Base-by-base conservation (phyloP, 805 yeast species). In the Barnettozyma californica region DNA sequence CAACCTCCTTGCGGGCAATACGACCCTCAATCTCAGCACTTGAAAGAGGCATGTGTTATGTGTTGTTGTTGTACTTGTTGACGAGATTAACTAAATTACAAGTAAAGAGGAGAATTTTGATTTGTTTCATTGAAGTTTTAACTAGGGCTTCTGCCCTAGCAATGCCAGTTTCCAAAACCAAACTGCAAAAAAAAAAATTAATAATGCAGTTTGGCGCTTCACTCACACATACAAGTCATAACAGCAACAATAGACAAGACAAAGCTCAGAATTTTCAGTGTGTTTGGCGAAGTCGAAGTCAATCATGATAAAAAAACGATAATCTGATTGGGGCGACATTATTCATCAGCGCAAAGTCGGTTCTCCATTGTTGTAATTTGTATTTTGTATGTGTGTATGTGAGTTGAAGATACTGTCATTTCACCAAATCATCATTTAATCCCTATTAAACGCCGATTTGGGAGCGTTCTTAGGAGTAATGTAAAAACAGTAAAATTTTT, bases 251-350 rank as follows among this genome's bases (percentile, higher is more conserved):
- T 18, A 13, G 33, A 26, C 41, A 39, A 40, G 23, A 13, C 41
- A 9, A 44, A 40, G 25, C 52, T 61, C 64, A 61, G 64, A 61
- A 59, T 59, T 61, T 59, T 59, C 63, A 59, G 64, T 54, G 55
- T 59, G 64, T 61, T 61, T 61, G 64, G 64, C 63, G 48, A 49
- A 52, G 54, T 53, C 63, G 61, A 52, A 29, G 40, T 61, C 64
- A 53, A 58, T 61, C 64, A 61, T 59, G 58, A 47, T 49, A 50
- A 54, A 54, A 52, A 53, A 53, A 58, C 63, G 63, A 59, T 58
- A 57, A 60, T 61, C 64, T 53, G 64, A 51, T 61, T 61, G 64
- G 64, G 64, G 64, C 64, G 64, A 61, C 64, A 52, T 46, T 55
- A 51, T 49, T 54, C 58, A 54, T 61, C 64, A 61, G 52, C 54